phyloP scores from a whole-genome alignment of 768 basidiomycete genomes.

The Trametes cingulata region DNA sequence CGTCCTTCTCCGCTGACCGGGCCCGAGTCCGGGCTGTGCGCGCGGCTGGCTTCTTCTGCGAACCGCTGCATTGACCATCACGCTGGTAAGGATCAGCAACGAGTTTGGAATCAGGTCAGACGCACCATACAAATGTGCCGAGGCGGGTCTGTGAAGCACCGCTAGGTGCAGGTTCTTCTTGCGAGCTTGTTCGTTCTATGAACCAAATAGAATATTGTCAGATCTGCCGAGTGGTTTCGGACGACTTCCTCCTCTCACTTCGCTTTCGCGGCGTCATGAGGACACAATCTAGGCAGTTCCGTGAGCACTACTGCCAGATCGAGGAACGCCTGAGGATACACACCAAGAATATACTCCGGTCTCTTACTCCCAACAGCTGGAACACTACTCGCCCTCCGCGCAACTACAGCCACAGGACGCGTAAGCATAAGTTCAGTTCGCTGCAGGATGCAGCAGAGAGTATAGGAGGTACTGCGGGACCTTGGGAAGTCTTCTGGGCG shows the following conservation, averaged over 20 bases:
- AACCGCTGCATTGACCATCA: not conserved
- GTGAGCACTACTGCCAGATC: not conserved
- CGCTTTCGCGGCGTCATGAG: conserved; percentile 16
- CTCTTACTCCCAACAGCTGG: conserved; percentile 10
- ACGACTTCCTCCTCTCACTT: not conserved
- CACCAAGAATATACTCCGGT: conserved; percentile 18
- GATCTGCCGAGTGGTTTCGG: no score
- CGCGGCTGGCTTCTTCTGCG: conserved; percentile 1
- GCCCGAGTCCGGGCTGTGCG: conserved; percentile 9
- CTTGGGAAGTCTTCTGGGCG: conserved; percentile 3
- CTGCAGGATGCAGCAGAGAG: not conserved
- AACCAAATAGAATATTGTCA: not conserved
- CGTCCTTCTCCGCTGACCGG: conserved; percentile 8
- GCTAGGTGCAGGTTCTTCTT: not conserved
- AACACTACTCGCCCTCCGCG: conserved; percentile 19
- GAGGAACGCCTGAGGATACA: not conserved
- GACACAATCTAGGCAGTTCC: conserved; percentile 5
- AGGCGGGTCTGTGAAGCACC: not conserved
- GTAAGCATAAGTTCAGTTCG: not conserved
- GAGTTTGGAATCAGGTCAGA: not conserved
- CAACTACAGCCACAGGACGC: not conserved
- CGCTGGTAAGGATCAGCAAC: not conserved
- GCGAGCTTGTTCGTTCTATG: conserved; percentile 9
- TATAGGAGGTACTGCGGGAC: not conserved
- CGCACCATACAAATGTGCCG: not conserved